Base-by-base conservation (phyloP, 208 protist genomes). In the Wallacemonas collosoma region DNA sequence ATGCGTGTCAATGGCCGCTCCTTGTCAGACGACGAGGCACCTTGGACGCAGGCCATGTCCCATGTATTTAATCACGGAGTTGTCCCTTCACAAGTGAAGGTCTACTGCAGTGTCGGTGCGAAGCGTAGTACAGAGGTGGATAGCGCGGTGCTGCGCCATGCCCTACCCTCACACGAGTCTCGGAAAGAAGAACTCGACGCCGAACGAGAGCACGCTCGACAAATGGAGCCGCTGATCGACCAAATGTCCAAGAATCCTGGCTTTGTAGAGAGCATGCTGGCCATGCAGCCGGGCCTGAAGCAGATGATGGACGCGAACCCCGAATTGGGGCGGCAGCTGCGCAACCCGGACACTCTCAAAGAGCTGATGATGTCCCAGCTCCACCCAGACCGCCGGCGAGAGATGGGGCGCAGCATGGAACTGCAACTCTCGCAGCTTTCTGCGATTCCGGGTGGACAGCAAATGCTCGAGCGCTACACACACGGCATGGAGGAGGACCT, bases 191-290 rank as follows among this genome's bases (percentile, higher is more conserved):
- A 76, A 45, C 64, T 81, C 4, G 71, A 89, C 65, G 72, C 55
- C 44, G 74, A 85, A 55, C 90, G 88, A 8, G 71, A 54, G 43
- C 66, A 83, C 48, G 85, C 80, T 0, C 72, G 60, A 17, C 40
- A 75, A 68, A 94, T 94, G 87, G 87, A 94, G 73, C 80, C 83
- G 3, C 80, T 94, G 71, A 77, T 94, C 9, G 91, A 96, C 44
- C 65, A 75, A 5, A 82, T 94, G 65, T 81, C 75, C 15, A 45
- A 80, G 60, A 91, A 94, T 69, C 88, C 88, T 0, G 66, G 47
- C 2, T 71, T 92, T 40, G 14, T 90, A 36, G 78, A 93, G 12
- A 79, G 67, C 54, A 80, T 96, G 67, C 53, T 93, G 3, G 50
- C 65, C 17, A 62, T 70, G 40, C 71, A 88, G 41, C 88, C 91